Evolutionary conservation across 257 asterid genomes (phyloP), one percentile per base, ranked within the genome.

Genomic region (Mentha longifolia): DNA sequence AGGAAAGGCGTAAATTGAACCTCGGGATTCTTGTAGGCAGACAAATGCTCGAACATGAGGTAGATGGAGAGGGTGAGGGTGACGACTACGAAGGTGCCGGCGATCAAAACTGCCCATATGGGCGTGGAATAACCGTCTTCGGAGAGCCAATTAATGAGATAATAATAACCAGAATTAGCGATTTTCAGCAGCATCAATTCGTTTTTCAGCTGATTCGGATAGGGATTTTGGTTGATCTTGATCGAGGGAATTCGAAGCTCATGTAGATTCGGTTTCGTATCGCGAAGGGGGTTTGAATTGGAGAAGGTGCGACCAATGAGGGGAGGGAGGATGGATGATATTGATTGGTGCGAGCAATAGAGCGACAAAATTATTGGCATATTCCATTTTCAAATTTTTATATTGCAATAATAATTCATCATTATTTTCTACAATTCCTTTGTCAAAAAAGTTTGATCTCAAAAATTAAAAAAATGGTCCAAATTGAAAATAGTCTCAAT

Each of bases 1-100:
- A 20, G 15, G 35, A 68, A 14, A 20, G 1, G 17, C 22, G 15
- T 0, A 43, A 61, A 72, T 31, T 58, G 31, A 55, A 91, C 97
- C 97, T 93, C 98, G 16, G 98, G 98, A 66, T 93, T 85, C 77
- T 89, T 89, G 96, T 93, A 93, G 59, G 89, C 76, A 51, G 98
- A 87, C 60, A 93, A 85, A 83, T 93, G 98, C 79, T 91, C 95
- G 88, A 91, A 86, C 6, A 89, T 68, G 39, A 93, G 97, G 82
- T 83, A 89, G 56, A 81, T 71, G 57, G 98, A 93, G 46, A 93
- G 92, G 78, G 88, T 80, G 49, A 93, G 79, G 56, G 94, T 74
- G 67, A 86, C 42, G 61, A 89, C 54, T 51, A 85, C 86, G 77
- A 76, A 83, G 39, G 78, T 71, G 8, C 97, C 97, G 77, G 94